Conservation (phyloP, 192 early-diverging fungal genomes). For the Chytriomyces sp. region DNA sequence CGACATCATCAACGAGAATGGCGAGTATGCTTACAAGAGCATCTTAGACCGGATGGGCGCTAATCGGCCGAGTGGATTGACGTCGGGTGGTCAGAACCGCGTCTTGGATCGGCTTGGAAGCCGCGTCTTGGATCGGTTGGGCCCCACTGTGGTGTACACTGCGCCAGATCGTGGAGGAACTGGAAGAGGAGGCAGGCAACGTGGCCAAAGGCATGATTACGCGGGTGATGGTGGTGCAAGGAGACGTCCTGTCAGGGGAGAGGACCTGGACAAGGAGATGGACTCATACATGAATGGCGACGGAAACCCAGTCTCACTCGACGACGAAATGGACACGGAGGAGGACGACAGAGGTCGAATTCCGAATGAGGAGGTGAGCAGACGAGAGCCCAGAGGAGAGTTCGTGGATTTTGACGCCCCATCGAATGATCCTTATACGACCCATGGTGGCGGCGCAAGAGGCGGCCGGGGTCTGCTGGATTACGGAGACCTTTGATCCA, state of each 20-base stretch:
- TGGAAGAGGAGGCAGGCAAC: background rate
- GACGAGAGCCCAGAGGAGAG: background rate
- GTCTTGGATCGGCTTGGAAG: slow-evolving; percentile 19
- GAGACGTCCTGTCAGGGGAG: background rate
- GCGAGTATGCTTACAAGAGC: slow-evolving; percentile 22
- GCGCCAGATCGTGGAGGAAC: background rate
- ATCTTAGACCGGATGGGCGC: slow-evolving; percentile 21
- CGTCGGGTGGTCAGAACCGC: background rate
- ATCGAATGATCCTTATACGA: slow-evolving; percentile 18
- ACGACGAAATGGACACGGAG: background rate
- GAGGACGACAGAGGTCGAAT: background rate
- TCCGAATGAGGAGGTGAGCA: background rate
- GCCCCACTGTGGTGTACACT: slow-evolving; percentile 14
- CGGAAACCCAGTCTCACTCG: slow-evolving; percentile 8
- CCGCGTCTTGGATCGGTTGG: slow-evolving; percentile 15
- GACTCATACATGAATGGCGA: slow-evolving; percentile 24
- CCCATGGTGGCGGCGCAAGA: slow-evolving; percentile 2
- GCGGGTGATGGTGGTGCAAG: background rate
- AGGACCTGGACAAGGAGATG: slow-evolving; percentile 28
- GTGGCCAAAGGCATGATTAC: background rate
- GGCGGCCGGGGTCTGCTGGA: slow-evolving; percentile 4
- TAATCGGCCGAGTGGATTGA: background rate
- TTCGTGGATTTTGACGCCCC: slow-evolving; percentile 28
- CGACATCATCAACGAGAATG: slow-evolving; percentile 8
- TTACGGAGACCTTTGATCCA: slow-evolving; percentile 18